Conservation (phyloP, 2,329 filamentous ascomycete species). For the Pseudogymnoascus sp. region DNA sequence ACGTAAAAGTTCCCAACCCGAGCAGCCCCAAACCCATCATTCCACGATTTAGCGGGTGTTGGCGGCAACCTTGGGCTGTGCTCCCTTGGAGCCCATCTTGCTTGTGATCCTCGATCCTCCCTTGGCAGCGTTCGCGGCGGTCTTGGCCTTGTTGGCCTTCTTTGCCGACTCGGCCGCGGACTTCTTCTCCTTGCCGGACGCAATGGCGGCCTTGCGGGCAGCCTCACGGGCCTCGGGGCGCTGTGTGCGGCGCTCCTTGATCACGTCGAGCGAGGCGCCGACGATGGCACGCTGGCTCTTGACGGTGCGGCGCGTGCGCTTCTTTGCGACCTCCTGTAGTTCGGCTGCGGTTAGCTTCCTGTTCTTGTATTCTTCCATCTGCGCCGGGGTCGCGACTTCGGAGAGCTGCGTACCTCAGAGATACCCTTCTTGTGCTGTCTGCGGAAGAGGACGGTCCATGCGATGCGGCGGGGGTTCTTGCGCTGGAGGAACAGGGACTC, state of each 20-base stretch:
- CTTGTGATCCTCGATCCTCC: constrained; percentile 79
- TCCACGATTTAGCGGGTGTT: constrained; percentile 65
- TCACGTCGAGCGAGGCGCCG: constrained; percentile 97
- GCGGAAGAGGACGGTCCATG: constrained; percentile 97
- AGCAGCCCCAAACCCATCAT: constrained; percentile 17
- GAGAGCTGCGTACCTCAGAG: constrained; percentile 76
- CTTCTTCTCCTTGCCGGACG: constrained; percentile 99
- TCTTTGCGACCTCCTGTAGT: constrained; percentile 96
- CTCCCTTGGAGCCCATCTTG: constrained; percentile 97
- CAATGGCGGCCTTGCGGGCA: constrained; percentile 82
- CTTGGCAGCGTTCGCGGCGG: constrained; percentile 63
- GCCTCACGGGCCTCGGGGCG: constrained; percentile 93
- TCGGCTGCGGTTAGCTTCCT: constrained; percentile 9
- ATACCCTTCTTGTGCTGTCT: constrained; percentile 99
- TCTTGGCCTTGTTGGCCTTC: constrained; percentile 99
- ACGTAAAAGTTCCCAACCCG: constrained; percentile 11
- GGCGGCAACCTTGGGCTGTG: constrained; percentile 74
- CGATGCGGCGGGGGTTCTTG: constrained; percentile 99
- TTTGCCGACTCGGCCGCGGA: constrained; percentile 76
- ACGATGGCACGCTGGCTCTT: constrained; percentile 99
- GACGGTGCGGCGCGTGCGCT: constrained; percentile 94
- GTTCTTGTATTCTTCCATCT: background rate
- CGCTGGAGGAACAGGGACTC: constrained; percentile 99
- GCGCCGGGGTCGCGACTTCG: constrained; percentile 9
- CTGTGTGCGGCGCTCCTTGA: constrained; percentile 96